phyloP scores from a whole-genome alignment of 2,329 filamentous ascomycete genomes.

The Westerdykella sp. region DNA sequence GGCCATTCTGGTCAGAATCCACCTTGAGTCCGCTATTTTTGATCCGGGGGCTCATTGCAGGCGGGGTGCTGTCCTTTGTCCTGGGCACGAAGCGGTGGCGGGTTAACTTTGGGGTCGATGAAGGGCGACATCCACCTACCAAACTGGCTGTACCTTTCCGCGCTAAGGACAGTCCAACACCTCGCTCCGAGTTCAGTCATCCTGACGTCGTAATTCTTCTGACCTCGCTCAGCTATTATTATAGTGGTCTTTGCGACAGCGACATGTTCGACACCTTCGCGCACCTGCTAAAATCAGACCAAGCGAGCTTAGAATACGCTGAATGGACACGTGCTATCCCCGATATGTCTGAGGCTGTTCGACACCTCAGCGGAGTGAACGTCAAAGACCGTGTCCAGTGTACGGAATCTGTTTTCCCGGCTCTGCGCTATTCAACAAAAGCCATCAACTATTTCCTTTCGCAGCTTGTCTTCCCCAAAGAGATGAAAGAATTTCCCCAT shows the following conservation, averaged over 20 bases:
- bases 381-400: slow-evolving; percentile 48
- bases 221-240: slow-evolving; percentile 63
- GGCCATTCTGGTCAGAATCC: slow-evolving; percentile 35
- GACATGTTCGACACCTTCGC: slow-evolving; percentile 47
- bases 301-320: slow-evolving; percentile 48
- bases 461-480: slow-evolving; percentile 54
- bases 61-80: slow-evolving; percentile 49
- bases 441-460: slow-evolving; percentile 60
- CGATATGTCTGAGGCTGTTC: slow-evolving; percentile 35
- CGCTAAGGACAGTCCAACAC: slow-evolving; percentile 58
- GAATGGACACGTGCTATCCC: slow-evolving; percentile 41
- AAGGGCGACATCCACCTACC: slow-evolving; percentile 46
- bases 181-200: slow-evolving; percentile 61
- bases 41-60: slow-evolving; percentile 52
- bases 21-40: slow-evolving; percentile 40
- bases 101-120: slow-evolving; percentile 58
- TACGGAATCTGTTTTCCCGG: slow-evolving; percentile 46
- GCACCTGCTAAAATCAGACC: slow-evolving; percentile 47
- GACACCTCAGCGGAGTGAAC: slow-evolving; percentile 20
- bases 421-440: slow-evolving; percentile 47
- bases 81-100: slow-evolving; percentile 56
- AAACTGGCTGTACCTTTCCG: slow-evolving; percentile 54
- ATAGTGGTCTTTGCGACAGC: slow-evolving; percentile 49
- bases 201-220: slow-evolving; percentile 60
- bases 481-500: slow-evolving; percentile 56